Percentiles rank a stretch among this genome's conserved stretches.
These are phyloP conservation scores for Colletotrichum caudatum DNA, from an alignment of 2,329 filamentous ascomycete species.

Conservation along the genomic window DNA sequence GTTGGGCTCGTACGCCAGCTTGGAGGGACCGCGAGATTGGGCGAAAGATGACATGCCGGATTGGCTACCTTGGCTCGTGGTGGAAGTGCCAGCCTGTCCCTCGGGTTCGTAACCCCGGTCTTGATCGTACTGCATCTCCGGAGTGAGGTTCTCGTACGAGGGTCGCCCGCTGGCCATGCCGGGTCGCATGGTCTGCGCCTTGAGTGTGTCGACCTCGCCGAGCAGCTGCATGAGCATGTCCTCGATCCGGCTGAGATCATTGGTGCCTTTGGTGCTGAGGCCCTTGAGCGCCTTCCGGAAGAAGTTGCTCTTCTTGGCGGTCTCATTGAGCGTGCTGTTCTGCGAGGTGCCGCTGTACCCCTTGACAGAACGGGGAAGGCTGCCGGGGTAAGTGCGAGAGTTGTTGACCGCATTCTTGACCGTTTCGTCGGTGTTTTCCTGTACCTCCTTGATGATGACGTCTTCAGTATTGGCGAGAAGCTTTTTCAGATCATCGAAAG, in stretches of 20 bases:
- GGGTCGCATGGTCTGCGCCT: slow-evolving; percentile 66
- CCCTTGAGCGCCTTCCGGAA: slow-evolving; percentile 94
- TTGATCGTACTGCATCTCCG: slow-evolving; percentile 73
- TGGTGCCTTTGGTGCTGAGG: slow-evolving; percentile 86
- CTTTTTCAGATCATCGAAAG: slow-evolving; percentile 94
- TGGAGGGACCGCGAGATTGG: slow-evolving; percentile 60
- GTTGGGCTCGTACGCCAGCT: slow-evolving; percentile 64
- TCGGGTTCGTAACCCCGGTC: slow-evolving; percentile 86
- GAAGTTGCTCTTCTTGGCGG: slow-evolving; percentile 90
- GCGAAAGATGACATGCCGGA: slow-evolving; percentile 80
- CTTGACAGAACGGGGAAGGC: slow-evolving; percentile 70
- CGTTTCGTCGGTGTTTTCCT: slow-evolving; percentile 88
- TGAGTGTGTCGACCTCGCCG: slow-evolving; percentile 88
- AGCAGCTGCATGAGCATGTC: slow-evolving; percentile 93
- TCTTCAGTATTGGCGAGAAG: slow-evolving; percentile 92
- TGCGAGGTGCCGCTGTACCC: slow-evolving; percentile 61
- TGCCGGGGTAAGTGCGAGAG: slow-evolving; percentile 83
- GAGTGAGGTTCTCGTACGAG: slow-evolving; percentile 77
- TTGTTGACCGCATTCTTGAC: slow-evolving; percentile 86
- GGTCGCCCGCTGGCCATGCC: slow-evolving; percentile 62
- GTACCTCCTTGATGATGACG: slow-evolving; percentile 86
- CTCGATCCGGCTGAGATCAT: slow-evolving; percentile 89
- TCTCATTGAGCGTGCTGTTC: slow-evolving; percentile 66
- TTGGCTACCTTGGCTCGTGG: slow-evolving; percentile 76
- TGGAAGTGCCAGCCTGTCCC: slow-evolving; percentile 79